Conservation (phyloP, 805 yeast genomes). For the Barnettozyma salicaria region DNA sequence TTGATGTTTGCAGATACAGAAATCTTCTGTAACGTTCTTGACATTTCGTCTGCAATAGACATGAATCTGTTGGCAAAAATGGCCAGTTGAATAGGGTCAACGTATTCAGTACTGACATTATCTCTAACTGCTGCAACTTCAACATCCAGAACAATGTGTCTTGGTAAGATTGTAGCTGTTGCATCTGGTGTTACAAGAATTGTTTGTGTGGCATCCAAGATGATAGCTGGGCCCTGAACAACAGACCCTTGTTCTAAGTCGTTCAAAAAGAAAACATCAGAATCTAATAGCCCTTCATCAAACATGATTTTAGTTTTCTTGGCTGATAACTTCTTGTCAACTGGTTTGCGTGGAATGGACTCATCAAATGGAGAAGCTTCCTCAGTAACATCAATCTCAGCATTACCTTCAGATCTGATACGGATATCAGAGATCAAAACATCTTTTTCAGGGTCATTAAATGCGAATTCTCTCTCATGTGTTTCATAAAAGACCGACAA, state of each 20-base stretch:
- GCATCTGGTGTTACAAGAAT: constrained; percentile 31
- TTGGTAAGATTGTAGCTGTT: constrained; percentile 29
- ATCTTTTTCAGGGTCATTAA: constrained; percentile 28
- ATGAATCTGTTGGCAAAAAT: constrained; percentile 41
- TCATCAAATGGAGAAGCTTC: constrained; percentile 24
- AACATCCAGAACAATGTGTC: constrained; percentile 28
- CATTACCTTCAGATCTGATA: constrained; percentile 27
- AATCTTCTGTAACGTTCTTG: constrained; percentile 37
- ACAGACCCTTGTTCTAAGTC: constrained; percentile 26
- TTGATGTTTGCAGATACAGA: constrained; percentile 40
- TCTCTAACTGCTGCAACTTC: constrained; percentile 31
- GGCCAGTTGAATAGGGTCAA: constrained; percentile 39
- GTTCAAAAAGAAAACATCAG: constrained; percentile 27
- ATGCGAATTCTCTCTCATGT: constrained; percentile 32
- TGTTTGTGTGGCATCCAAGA: constrained; percentile 34
- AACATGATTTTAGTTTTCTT: constrained; percentile 33
- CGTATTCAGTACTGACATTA: constrained; percentile 37
- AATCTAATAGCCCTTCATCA: constrained; percentile 26
- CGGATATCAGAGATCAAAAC: constrained; percentile 29
- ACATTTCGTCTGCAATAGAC: constrained; percentile 45
- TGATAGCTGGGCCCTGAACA: constrained; percentile 35
- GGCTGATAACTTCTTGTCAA: constrained; percentile 11
- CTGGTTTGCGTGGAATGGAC: constrained; percentile 18
- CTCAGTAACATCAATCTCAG: constrained; percentile 9
- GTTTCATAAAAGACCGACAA: constrained; percentile 22